Evolutionary conservation across 2,329 filamentous ascomycete genomes (phyloP), one percentile per base, ranked within the genome.

Genomic region (Curvularia lunata): DNA sequence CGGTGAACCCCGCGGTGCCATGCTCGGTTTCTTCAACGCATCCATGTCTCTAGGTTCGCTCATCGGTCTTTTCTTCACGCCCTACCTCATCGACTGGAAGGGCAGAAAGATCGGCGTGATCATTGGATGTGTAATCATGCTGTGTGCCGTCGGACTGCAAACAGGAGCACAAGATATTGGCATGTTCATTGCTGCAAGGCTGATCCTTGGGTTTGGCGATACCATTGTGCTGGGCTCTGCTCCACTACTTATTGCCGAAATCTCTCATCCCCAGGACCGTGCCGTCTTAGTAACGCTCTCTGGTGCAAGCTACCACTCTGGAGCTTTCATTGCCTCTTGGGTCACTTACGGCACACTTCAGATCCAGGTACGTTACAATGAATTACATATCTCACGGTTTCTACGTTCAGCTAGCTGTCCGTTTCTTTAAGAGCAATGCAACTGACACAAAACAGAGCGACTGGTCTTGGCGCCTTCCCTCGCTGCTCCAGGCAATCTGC

Each of bases 401-500:
- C n/a, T 18, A 12, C 1, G 18, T 21, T 9, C 10, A 2, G 21
- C 18, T 7, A n/a, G 30, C 28, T 19, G 13, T 37, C 3, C 5
- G 1, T 12, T 3, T 5, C 18, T 6, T 13, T n/a, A 40, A 7
- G 3, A 19, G 3, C 3, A 5, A 7, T 4, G 28, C 19, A 2
- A 58, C 50, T 49, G 10, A 58, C 38, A 12, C 12, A 2, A 16
- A 18, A 34, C 42, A 58, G 58, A 85, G 55, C 48, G 80, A 83
- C 69, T 84, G 81, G 82, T 76, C 78, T 21, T 68, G 64, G 83
- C 74, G 80, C 38, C 75, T 83, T 6, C 84, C 83, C 0, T 81
- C 79, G 1, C 72, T 84, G 3, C 64, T 85, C 0, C 84, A 86
- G 63, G 76, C 79, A 34, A 57, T 80, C 4, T 82, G 79, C 12